Base-by-base conservation (phyloP, 2,329 filamentous ascomycete genomes). In the Fusarium xylarioides region DNA sequence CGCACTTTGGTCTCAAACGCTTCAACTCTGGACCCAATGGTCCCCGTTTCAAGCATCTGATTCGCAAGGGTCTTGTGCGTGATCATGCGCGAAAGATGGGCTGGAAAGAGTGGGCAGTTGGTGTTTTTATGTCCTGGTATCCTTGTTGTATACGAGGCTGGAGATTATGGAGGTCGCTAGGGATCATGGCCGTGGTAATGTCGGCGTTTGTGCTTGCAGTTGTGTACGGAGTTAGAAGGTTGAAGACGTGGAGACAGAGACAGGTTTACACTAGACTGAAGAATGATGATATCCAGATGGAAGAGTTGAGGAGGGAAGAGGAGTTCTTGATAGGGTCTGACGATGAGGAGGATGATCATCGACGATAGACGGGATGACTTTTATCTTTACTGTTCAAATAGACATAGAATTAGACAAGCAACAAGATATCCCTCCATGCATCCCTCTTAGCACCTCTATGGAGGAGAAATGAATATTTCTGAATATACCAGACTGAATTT, bases 231-330 rank as follows among this genome's bases (percentile, higher is more conserved):
- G 18, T 78, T 4, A 49, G 46, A 32, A 65, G 53, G 21, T 46
- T 69, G 6, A 68, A 60, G 8, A 23, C 18, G 1, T 70, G 53
- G 63, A 73, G 49, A 19, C 68, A 56, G 21, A 63, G 30, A 10
- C 57, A 38, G 32, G 59, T 52, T 4, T 79, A 79, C 44, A 76
- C 30, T 5, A 77, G 59, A 35, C 19, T 79, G 19, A 69, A 54
- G 18, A 64, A 16, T 4, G 76, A 78, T 7, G 77, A 79, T 47
- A 78, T 79, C 42, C 59, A 43, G 19, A 55, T 79, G 66, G 72
- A 79, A 7, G 86, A 88, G 26, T 90, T 73, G 0, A 34, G 57
- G 21, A 53, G 64, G 30, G 74, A 78, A 8, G 76, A 77, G 10
- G 72, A 75, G 21, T 64, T 49, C 4, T 42, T 77, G 49, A 54